Evolutionary conservation across 768 basidiomycete species (phyloP), one percentile per base, ranked within the genome.

Genomic region (Clathrus columnatus): DNA sequence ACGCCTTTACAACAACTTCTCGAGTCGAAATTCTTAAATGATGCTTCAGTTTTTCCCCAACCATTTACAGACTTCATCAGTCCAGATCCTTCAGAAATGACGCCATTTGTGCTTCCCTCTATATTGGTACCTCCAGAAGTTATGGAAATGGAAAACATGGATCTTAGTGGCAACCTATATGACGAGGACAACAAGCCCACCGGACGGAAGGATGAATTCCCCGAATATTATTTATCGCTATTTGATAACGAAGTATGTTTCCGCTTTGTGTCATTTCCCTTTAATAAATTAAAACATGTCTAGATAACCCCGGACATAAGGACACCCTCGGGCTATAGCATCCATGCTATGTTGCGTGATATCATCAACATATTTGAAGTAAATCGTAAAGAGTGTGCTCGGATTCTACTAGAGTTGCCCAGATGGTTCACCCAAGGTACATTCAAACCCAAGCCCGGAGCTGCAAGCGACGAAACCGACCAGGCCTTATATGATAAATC

Each of bases 301-400:
- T 61, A 94, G 91, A 71, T 89, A 20, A 85, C 88, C 1, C 90
- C 90, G 0, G 79, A 89, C 56, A 81, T 85, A 3, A 76, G 76
- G 48, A 86, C 82, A 2, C 80, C 87, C 0, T 71, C 80, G 7
- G 93, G 93, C 3, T 95, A 92, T 68, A 74, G 85, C 24, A 76
- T 96, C 5, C 86, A 87, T 23, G 78, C 84, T 10, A 75, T 82
- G 21, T 68, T 96, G 8, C 69, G 81, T 6, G 93, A 97, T 64
- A 78, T 85, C 18, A 69, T 96, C 42, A 82, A 91, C 56, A 86
- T 97, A 16, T 98, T 90, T 63, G 95, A 98, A 67, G 81, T 96
- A 49, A 98, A 99, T 68, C 82, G 96, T 53, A 96, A 95, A 67
- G 96, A 99, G 63, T 88, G 86, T 61, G 94, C 96, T 1, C 76